Conservation (phyloP, 345 rosid species). For the Conringia planisiliqua region DNA sequence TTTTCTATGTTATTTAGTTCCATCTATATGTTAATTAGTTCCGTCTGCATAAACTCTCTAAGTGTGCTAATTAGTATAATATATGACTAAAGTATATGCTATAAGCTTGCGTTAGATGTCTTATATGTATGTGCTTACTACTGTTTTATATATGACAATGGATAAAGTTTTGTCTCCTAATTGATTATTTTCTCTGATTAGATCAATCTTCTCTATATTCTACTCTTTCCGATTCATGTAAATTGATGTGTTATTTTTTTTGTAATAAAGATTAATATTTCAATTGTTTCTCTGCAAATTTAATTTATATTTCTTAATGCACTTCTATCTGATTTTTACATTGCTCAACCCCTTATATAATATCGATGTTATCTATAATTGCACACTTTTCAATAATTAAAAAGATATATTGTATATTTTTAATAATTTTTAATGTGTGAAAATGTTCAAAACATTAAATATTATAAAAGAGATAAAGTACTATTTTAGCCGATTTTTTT, state of each 20-base stretch:
- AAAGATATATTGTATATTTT: background rate
- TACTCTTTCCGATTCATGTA: background rate
- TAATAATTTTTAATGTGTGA: background rate
- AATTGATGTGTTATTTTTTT: background rate
- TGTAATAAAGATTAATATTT: background rate
- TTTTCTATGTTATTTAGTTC: background rate
- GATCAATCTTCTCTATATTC: background rate
- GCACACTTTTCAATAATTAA: background rate
- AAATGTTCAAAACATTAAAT: background rate
- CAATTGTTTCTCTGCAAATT: background rate
- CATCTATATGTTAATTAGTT: too few relatives aligned
- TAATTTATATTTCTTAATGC: background rate
- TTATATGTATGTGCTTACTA: background rate
- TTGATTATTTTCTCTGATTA: background rate
- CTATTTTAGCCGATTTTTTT: background rate
- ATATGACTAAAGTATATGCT: slow-evolving; percentile 9
- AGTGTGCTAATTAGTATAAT: slow-evolving; percentile 4
- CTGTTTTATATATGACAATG: slow-evolving; percentile 7
- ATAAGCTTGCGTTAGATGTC: background rate
- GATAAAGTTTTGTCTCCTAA: slow-evolving; percentile 14
- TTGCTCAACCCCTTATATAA: background rate
- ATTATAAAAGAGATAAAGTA: background rate
- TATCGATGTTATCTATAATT: background rate
- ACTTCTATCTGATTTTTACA: background rate
- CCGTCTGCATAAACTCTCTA: slow-evolving; percentile 5